Conservation (phyloP, 495 filamentous ascomycete genomes). For the Daldinia childiae region DNA sequence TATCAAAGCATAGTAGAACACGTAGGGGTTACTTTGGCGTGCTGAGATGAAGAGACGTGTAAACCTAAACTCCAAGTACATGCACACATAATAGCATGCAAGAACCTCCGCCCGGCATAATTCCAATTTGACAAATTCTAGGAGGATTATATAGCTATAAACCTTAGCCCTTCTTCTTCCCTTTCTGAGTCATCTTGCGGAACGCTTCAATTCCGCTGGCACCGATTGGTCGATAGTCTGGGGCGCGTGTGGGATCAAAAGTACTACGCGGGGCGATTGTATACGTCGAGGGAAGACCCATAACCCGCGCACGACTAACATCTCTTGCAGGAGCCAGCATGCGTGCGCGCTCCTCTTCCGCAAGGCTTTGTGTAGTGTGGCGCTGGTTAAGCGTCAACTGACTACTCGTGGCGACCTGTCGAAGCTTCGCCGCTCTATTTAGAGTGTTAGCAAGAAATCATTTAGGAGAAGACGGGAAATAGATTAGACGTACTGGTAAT, state of each 20-base stretch:
- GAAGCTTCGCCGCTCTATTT: slow-evolving; percentile 62
- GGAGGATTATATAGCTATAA: not conserved
- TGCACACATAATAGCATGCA: slow-evolving; percentile 5
- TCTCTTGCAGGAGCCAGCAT: slow-evolving; percentile 73
- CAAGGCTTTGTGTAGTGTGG: slow-evolving; percentile 50
- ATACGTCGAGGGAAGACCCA: slow-evolving; percentile 78
- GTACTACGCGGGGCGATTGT: slow-evolving; percentile 77
- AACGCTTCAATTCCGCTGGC: slow-evolving; percentile 81
- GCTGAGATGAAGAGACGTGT: not conserved
- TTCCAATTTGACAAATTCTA: not conserved
- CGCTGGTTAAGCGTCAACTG: slow-evolving; percentile 59
- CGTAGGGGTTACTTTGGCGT: not conserved
- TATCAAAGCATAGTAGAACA: not conserved
- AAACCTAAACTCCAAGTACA: slow-evolving; percentile 14
- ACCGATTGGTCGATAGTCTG: slow-evolving; percentile 69
- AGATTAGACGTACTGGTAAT: slow-evolving; percentile 57
- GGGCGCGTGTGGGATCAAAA: slow-evolving; percentile 53
- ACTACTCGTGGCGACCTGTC: slow-evolving; percentile 53
- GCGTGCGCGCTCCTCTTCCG: slow-evolving; percentile 73
- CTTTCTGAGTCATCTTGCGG: slow-evolving; percentile 79
- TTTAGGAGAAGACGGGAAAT: slow-evolving; percentile 48
- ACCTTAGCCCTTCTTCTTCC: slow-evolving; percentile 61
- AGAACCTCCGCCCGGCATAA: not conserved
- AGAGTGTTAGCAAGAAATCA: slow-evolving; percentile 30
- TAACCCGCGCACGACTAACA: slow-evolving; percentile 76